Evolutionary conservation across 75 land plant species (phyloP), one percentile per base, ranked within the genome.

Genomic region (Ceratopteris richardii): DNA sequence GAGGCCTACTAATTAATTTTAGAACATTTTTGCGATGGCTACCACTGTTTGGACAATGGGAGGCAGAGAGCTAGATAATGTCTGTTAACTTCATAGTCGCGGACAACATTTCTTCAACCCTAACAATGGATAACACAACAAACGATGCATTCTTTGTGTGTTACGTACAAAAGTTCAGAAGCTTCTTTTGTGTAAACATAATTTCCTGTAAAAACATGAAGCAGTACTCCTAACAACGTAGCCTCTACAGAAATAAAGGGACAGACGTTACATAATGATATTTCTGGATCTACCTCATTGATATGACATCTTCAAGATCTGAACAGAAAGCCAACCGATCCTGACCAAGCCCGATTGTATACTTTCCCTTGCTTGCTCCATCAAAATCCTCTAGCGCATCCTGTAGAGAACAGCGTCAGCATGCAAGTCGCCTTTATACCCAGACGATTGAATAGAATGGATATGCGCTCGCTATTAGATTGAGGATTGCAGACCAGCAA

Each of bases 281-380:
- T 36, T 11, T 1, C 18, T 11, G 33, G 24, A 27, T 40, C 16
- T 52, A 88, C 94, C 97, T 91, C 97, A 92, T 92, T 24, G 97
- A 92, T 52, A 92, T 92, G 18, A 92, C 94, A 72, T 92, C 97
- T 78, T 92, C 97, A 18, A 82, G 63, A 52, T 92, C 97, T 0
- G 95, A 71, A 62, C 97, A 92, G 30, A 92, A 92, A 7, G 84
- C 95, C 85, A 92, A 76, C 70, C 87, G 82, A 28, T 92, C 97
- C 44, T 92, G 97, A 10, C 97, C 97, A 26, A 92, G 90, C 2
- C 97, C 97, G 60, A 88, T 88, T 0, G 95, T 92, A 66, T 92
- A 92, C 63, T 92, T 92, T 54, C 95, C 97, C 63, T 84, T 85
- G 61, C 86, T 82, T 9, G 70, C 97, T 33, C 84, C 95, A 74